Evolutionary conservation across 768 basidiomycete genomes (phyloP).

Genomic region (Boletellus emodensis): DNA sequence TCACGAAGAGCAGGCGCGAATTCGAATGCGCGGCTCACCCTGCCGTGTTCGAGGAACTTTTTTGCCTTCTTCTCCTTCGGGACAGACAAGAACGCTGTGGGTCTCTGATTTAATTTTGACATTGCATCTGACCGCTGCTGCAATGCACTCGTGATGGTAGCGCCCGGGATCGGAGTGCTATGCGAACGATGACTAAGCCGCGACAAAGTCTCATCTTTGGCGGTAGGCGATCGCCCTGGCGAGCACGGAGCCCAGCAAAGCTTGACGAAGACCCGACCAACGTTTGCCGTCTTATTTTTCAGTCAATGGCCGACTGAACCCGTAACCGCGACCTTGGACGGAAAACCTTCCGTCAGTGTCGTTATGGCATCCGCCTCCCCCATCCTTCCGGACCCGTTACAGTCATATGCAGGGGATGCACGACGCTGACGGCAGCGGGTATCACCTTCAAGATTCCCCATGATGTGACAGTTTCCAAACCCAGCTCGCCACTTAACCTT

Average conservation of each 20-base stretch:
- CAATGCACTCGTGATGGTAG: constrained; percentile 16
- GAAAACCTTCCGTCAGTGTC: constrained; percentile 27
- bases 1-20: constrained; percentile 12
- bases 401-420: constrained; percentile 32
- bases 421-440: constrained; percentile 25
- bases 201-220: constrained; percentile 9
- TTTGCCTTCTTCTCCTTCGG: constrained; percentile 27
- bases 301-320: background rate
- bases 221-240: constrained; percentile 20
- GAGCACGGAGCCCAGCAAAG: constrained; percentile 13
- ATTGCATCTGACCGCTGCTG: constrained; percentile 15
- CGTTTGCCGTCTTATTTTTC: constrained; percentile 9
- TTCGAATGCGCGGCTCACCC: constrained; percentile 21
- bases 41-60: constrained; percentile 32
- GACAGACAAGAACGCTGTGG: constrained; percentile 19
- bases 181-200: constrained; percentile 8
- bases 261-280: constrained; percentile 11
- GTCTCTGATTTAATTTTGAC: constrained; percentile 25
- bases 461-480: constrained; percentile 20
- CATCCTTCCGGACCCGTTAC: constrained; percentile 27
- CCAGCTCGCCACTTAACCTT: constrained; percentile 13
- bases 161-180: constrained; percentile 9
- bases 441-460: constrained; percentile 12
- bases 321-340: background rate
- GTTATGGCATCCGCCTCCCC: constrained; percentile 27